phyloP scores from a whole-genome alignment of 2,329 filamentous ascomycete genomes.

The Fusarium solani-melongenae region DNA sequence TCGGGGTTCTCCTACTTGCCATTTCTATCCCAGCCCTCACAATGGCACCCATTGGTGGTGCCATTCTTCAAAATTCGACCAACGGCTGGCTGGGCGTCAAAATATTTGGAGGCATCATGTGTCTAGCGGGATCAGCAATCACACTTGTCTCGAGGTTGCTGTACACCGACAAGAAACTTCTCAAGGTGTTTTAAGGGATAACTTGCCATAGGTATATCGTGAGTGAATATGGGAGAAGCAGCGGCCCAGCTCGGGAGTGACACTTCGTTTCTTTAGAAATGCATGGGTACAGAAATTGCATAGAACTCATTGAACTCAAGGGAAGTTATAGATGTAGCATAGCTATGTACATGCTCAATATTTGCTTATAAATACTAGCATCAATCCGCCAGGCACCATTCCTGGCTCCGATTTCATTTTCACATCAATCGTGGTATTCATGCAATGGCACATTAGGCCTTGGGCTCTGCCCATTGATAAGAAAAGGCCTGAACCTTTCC shows the following conservation, averaged over 20 bases:
- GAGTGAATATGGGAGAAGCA: too few relatives aligned
- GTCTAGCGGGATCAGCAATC: neutral
- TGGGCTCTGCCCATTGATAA: constrained; percentile 38
- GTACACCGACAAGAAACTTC: neutral
- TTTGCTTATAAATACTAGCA: neutral
- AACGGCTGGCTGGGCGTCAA: neutral
- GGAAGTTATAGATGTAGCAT: neutral
- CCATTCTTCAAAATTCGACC: neutral
- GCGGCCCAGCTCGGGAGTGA: too few relatives aligned
- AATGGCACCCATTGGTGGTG: neutral
- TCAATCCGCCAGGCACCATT: neutral
- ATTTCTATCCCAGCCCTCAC: neutral
- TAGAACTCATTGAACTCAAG: neutral
- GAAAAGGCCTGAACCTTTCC: constrained; percentile 47
- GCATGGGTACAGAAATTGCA: neutral
- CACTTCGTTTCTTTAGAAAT: too few relatives aligned
- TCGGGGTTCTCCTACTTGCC: neutral
- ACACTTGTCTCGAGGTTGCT: neutral
- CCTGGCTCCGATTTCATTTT: neutral
- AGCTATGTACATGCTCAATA: neutral
- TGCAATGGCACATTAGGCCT: neutral
- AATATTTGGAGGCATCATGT: neutral
- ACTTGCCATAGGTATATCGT: neutral
- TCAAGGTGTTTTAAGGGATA: neutral
- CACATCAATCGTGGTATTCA: neutral